Percentiles rank a stretch among this genome's conserved stretches.
phyloP scores from a whole-genome alignment of 1,284 basidiomycete species.

The Cutaneotrichosporon sp. region DNA sequence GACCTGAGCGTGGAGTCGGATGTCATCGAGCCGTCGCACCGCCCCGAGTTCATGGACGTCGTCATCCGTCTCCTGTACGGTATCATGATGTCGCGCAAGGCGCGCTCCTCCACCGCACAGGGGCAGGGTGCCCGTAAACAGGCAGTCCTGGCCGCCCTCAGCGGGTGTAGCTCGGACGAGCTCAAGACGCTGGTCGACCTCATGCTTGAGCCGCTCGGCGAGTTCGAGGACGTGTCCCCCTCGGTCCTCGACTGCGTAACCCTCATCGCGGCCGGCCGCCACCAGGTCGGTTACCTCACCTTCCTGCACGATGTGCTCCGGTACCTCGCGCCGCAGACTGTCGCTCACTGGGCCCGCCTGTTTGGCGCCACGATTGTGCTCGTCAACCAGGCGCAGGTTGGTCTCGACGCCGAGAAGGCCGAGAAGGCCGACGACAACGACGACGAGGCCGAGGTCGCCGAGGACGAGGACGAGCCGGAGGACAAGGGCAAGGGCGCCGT shows the following conservation, averaged over 20 bases:
- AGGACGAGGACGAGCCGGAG: constrained; percentile 48
- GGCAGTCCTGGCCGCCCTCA: constrained; percentile 74
- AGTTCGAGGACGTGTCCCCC: constrained; percentile 10
- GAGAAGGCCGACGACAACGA: constrained; percentile 50
- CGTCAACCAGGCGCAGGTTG: constrained; percentile 65
- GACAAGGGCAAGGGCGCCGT: constrained; percentile 51
- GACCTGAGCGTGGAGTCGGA: constrained; percentile 60
- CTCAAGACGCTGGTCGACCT: constrained; percentile 78
- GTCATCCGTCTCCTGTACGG: constrained; percentile 83
- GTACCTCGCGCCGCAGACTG: constrained; percentile 72
- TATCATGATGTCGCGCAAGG: constrained; percentile 78
- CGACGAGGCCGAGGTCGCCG: constrained; percentile 53
- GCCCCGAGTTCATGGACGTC: constrained; percentile 71
- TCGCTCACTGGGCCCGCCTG: constrained; percentile 70
- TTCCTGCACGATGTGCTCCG: constrained; percentile 81
- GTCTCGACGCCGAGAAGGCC: constrained; percentile 54
- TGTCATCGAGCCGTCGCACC: constrained; percentile 64
- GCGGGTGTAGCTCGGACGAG: constrained; percentile 71
- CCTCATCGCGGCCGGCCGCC: constrained; percentile 62
- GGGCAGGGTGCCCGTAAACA: constrained; percentile 71
- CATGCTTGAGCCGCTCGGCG: constrained; percentile 78
- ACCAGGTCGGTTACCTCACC: constrained; percentile 78
- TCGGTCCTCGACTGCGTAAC: constrained; percentile 16
- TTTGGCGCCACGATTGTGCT: constrained; percentile 69
- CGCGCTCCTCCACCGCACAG: constrained; percentile 61